Base-by-base conservation (phyloP, 2,329 filamentous ascomycete species). In the Myriosclerotinia duriaeana region DNA sequence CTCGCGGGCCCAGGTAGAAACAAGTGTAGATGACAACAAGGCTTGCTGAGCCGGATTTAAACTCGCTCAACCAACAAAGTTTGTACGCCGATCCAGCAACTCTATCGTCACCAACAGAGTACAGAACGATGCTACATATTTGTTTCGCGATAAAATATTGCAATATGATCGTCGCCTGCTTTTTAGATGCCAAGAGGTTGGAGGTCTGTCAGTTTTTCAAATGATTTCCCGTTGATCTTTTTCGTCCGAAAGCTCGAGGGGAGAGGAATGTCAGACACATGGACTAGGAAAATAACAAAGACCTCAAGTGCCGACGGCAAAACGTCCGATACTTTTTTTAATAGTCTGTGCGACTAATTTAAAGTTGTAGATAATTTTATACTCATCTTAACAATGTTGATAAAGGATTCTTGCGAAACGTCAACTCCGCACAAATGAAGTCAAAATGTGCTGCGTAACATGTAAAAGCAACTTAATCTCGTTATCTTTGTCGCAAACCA, bases 81-180 rank as follows among this genome's bases (percentile, higher is more conserved):
- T 26, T 58, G 53, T 52, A 63, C 36, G 2, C 36, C 22, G 48
- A 34, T 11, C 20, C 20, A 42, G 30, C 48, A 63, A 63, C n/a
- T 17, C 30, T 9, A 42, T n/a, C 59, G 12, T 9, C 22, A 53
- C 36, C n/a, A 54, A 63, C 15, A n/a, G 12, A 63, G 22, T 53
- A 54, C 12, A 63, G 11, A 38, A 54, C 12, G 11, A 53, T 63
- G n/a, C 44, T 30, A 50, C 44, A 2, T 17, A 50, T 50, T 17
- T 20, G 34, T 26, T 50, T 61, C 9, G 60, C 36, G 38, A 42
- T 42, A 11, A 22, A 3, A 30, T 14, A 40, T 30, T 1, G 5
- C 8, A 30, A 54, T 26, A 30, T 5, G n/a, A 30, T 22, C 42
- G 26, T 11, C n/a, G 34, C 6, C 30, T 14, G 17, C 6, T 42